Percentiles rank a stretch among this genome's conserved stretches.
Conservation (phyloP, 2,329 filamentous ascomycete genomes). For the Colletotrichum kahawae region DNA sequence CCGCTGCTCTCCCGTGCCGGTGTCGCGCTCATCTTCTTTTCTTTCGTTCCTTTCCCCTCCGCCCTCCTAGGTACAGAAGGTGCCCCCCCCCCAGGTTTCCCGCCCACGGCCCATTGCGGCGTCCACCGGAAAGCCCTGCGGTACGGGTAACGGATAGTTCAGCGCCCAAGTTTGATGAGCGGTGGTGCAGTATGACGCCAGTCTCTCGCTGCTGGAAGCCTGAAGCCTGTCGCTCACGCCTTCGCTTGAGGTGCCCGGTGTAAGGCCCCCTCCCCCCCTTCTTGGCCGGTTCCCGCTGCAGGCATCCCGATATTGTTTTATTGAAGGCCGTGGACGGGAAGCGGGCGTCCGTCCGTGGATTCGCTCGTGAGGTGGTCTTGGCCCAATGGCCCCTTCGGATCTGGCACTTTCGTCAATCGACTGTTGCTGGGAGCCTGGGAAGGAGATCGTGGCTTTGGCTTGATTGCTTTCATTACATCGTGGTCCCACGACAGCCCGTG, state of each 20-base stretch:
- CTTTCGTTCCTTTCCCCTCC: background rate
- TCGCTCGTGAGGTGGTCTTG: background rate
- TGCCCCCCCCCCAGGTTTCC: background rate
- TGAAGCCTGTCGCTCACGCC: background rate
- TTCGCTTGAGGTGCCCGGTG: background rate
- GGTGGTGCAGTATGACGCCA: constrained; percentile 11
- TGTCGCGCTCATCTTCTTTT: background rate
- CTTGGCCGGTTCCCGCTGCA: background rate
- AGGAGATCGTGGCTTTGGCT: background rate
- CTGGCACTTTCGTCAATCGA: background rate
- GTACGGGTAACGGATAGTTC: background rate
- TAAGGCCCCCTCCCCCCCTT: background rate
- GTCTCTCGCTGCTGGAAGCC: background rate
- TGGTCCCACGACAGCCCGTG: background rate
- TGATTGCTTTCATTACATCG: background rate
- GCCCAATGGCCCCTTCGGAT: background rate
- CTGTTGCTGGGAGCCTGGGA: background rate
- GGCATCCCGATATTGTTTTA: constrained; percentile 2
- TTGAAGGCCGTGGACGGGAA: background rate
- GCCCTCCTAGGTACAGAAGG: background rate
- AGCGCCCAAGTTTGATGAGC: background rate
- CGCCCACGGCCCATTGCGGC: background rate
- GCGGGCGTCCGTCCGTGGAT: background rate
- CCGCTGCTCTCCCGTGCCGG: background rate
- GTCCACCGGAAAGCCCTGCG: background rate